Base-by-base conservation (phyloP, 495 filamentous ascomycete species). In the Hypoxylon cercidicola region DNA sequence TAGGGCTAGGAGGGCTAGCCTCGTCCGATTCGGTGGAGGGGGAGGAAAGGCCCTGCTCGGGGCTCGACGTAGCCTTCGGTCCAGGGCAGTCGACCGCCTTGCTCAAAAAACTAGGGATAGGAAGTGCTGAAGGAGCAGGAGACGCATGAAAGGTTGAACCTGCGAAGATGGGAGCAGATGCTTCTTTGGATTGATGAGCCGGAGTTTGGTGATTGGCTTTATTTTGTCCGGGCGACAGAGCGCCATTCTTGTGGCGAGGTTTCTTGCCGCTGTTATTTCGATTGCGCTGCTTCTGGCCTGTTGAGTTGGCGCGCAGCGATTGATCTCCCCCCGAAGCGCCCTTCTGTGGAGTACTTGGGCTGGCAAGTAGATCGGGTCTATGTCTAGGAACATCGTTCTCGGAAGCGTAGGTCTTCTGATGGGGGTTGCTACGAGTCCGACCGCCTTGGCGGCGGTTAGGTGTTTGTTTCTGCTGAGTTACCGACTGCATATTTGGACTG, bases 121-220 rank as follows among this genome's bases (percentile, higher is more conserved):
- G 96, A 4, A 99, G 84, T n/a, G 92, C 86, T 3, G 93, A 94
- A 1, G 96, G 90, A 2, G 93, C 93, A 12, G 95, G 95, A 1
- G 95, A 99, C 10, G 92, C 90, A 73, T 97, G 94, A 75, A 99
- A 99, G 0, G 92, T 96, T 13, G 93, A 91, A 13, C 95, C 95
- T 12, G 95, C 95, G 75, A 97, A 99, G 58, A 91, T 83, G 60
- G 84, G 72, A 41, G 80, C 83, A 15, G 84, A 77, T 8, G 68
- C 58, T 12, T 77, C 63, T 54, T 78, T 77, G 12, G 72, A 46
- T 19, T 40, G 53, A 7, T 60, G n/a, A 1, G 55, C 37, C n/a
- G 71, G 71, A 1, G 79, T 83, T 30, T 55, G 72, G n/a, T 74
- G 72, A 21, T 75, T 77, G 5, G 71, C 69, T 28, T 68, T 76